Conservation (phyloP, 2,329 filamentous ascomycete species). For the Hypoxylon sp. region DNA sequence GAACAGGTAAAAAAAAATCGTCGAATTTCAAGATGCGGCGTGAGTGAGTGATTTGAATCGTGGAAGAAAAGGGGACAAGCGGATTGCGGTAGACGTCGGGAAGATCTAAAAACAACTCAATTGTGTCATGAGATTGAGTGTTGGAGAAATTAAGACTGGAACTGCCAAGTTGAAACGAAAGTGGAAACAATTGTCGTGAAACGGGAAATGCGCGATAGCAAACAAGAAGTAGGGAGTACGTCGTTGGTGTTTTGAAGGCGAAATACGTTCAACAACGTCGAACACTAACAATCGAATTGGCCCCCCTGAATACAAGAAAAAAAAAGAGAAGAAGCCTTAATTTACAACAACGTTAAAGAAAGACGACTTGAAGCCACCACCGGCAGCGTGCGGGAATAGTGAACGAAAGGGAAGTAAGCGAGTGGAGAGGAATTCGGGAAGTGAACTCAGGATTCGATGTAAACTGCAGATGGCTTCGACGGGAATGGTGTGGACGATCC, state of each 20-base stretch:
- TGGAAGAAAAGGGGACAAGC: constrained; percentile 22
- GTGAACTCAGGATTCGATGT: constrained; percentile 40
- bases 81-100: constrained; percentile 10
- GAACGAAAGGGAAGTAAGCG: constrained; percentile 28
- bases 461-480: constrained; percentile 13
- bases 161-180: constrained; percentile 28
- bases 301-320: constrained; percentile 1
- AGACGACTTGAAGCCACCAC: constrained; percentile 28
- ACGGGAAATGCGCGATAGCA: constrained; percentile 27
- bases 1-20: constrained; percentile 11
- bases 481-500: constrained; percentile 40
- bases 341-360: constrained; percentile 22
- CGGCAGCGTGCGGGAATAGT: constrained; percentile 28
- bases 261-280: constrained; percentile 6
- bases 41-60: constrained; percentile 22
- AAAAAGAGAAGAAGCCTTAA: constrained; percentile 19
- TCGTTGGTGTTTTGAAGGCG: constrained; percentile 12
- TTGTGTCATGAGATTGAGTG: constrained; percentile 18
- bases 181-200: constrained; percentile 31
- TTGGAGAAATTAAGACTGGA: constrained; percentile 27
- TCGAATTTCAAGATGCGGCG: constrained; percentile 27
- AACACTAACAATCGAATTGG: constrained; percentile 26
- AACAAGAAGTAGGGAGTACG: constrained; percentile 23
- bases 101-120: constrained; percentile 29
- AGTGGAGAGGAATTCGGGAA: constrained; percentile 35